These are phyloP conservation scores for Penicillium sp. DNA, from an alignment of 2,329 filamentous ascomycete genomes.

Conservation along the genomic window DNA sequence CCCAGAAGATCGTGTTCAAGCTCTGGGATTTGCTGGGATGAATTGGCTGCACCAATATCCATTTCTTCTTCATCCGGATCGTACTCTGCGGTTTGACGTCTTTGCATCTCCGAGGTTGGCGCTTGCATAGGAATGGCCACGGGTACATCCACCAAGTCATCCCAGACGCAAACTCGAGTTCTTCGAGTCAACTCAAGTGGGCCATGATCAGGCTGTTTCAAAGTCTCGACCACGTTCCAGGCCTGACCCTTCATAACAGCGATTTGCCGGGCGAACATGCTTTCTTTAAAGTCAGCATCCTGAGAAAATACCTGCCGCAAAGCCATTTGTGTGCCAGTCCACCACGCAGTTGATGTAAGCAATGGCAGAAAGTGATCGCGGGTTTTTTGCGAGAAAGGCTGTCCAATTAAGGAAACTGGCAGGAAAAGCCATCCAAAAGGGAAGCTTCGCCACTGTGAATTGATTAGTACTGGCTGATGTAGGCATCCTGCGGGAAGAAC, in stretches of 20 bases:
- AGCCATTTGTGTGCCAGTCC: slow-evolving; percentile 87
- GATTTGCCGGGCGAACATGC: slow-evolving; percentile 98
- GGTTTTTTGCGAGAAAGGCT: slow-evolving; percentile 92
- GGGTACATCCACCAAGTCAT: slow-evolving; percentile 93
- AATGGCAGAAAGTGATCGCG: slow-evolving; percentile 93
- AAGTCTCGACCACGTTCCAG: slow-evolving; percentile 97
- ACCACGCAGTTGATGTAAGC: slow-evolving; percentile 92
- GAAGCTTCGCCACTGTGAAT: slow-evolving; percentile 69
- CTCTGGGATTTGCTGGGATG: slow-evolving; percentile 49
- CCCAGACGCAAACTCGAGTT: slow-evolving; percentile 93
- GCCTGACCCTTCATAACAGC: slow-evolving; percentile 99
- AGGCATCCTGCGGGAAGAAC: slow-evolving; percentile 23
- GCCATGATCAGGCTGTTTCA: slow-evolving; percentile 89
- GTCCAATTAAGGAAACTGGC: slow-evolving; percentile 90
- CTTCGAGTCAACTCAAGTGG: slow-evolving; percentile 88
- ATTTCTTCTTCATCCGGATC: slow-evolving; percentile 74
- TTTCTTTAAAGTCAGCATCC: slow-evolving; percentile 94
- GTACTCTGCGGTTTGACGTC: slow-evolving; percentile 56
- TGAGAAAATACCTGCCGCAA: slow-evolving; percentile 84
- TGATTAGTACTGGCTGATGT: slow-evolving; percentile 33
- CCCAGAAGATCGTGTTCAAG: slow-evolving; percentile 67
- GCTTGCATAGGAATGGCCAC: slow-evolving; percentile 86
- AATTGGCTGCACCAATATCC: slow-evolving; percentile 75
- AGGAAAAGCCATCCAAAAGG: slow-evolving; percentile 98
- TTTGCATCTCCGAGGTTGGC: slow-evolving; percentile 79